Conservation (phyloP, 2,329 filamentous ascomycete genomes). For the Colletotrichum phormii region DNA sequence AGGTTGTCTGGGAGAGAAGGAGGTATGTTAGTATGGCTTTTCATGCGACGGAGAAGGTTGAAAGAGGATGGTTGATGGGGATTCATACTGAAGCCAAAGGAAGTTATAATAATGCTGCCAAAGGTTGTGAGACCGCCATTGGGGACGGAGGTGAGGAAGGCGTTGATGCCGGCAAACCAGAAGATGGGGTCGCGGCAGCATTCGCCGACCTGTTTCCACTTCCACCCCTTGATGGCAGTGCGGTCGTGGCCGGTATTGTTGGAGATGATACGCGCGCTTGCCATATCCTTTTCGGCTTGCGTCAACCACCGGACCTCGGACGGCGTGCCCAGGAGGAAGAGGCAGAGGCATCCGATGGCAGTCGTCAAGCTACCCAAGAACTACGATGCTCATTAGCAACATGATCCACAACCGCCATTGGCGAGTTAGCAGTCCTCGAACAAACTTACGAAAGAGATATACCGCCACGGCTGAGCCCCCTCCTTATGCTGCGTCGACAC, state of each 20-base stretch:
- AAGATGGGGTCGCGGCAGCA: constrained; percentile 50
- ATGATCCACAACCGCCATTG: neutral
- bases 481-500: constrained; percentile 42
- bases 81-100: constrained; percentile 49
- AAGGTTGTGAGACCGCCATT: constrained; percentile 52
- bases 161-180: constrained; percentile 51
- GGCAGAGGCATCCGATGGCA: constrained; percentile 45
- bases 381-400: constrained; percentile 23
- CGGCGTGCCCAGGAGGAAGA: constrained; percentile 50
- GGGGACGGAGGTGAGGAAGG: constrained; percentile 49
- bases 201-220: constrained; percentile 50
- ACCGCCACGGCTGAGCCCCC: constrained; percentile 50
- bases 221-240: constrained; percentile 50
- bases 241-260: constrained; percentile 52
- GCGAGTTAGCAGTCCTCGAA: neutral
- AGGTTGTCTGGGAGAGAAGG: constrained; percentile 43
- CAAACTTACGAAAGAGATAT: constrained; percentile 49
- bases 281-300: constrained; percentile 49
- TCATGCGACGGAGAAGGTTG: too few species aligned
- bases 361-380: constrained; percentile 51
- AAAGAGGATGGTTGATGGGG: accelerated
- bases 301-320: constrained; percentile 52
- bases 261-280: constrained; percentile 47
- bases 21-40: neutral
- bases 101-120: constrained; percentile 48